phyloP scores from a whole-genome alignment of 169 alveolate genomes.

The Plasmodium gallinaceum region DNA sequence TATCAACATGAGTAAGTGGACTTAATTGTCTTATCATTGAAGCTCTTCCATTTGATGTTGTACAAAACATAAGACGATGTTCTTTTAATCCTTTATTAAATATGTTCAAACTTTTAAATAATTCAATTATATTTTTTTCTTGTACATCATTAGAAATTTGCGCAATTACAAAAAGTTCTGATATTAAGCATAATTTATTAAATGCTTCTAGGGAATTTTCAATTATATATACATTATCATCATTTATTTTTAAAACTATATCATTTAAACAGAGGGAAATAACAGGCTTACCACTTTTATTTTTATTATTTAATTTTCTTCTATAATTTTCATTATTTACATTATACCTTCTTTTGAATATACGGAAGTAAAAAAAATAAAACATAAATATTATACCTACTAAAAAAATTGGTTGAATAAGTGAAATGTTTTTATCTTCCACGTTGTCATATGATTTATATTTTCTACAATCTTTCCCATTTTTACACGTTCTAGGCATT shows the following conservation, averaged over 20 bases:
- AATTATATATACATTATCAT: slow-evolving; percentile 36
- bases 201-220: slow-evolving; percentile 66
- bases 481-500: slow-evolving; percentile 74
- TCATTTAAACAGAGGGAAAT: slow-evolving; percentile 64
- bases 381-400: slow-evolving; percentile 66
- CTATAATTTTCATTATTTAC: slow-evolving; percentile 42
- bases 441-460: slow-evolving; percentile 69
- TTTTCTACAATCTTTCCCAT: slow-evolving; percentile 76
- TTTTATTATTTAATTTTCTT: slow-evolving; percentile 55
- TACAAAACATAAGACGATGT: slow-evolving; percentile 84
- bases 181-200: slow-evolving; percentile 31
- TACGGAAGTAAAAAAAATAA: slow-evolving; percentile 56
- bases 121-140: slow-evolving; percentile 62
- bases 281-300: slow-evolving; percentile 27
- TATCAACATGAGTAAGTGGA: slow-evolving; percentile 84
- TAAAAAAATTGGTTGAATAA: slow-evolving; percentile 47
- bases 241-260: slow-evolving; percentile 48
- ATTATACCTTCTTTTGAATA: slow-evolving; percentile 59
- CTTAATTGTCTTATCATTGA: slow-evolving; percentile 86
- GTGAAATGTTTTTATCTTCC: slow-evolving; percentile 56
- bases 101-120: slow-evolving; percentile 32
- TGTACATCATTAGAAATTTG: slow-evolving; percentile 63
- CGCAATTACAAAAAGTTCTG: slow-evolving; percentile 70
- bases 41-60: slow-evolving; percentile 82
- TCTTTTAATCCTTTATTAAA: slow-evolving; percentile 68